Conservation (phyloP, 306 rosid species). For the Vicia sativa region DNA sequence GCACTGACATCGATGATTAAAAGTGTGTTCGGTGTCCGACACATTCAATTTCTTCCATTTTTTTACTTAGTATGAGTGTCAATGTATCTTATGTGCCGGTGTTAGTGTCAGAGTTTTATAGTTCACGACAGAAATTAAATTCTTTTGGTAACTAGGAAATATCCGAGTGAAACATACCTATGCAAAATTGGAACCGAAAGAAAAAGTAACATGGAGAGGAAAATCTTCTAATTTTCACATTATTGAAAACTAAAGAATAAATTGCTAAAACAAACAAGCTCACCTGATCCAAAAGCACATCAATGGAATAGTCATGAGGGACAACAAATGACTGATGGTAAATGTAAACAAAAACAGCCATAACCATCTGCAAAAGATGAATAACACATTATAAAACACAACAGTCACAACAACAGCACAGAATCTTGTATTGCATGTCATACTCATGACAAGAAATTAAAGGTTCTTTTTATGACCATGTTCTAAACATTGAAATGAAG, state of each 20-base stretch:
- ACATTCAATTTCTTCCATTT: not conserved
- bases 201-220: not conserved
- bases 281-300: slow-evolving; percentile 80
- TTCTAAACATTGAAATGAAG: not conserved
- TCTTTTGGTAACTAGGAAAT: slow-evolving; percentile 1
- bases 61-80: not conserved
- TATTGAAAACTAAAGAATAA: slow-evolving; percentile 14
- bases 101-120: not conserved
- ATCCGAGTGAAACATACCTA: not conserved
- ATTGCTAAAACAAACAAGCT: slow-evolving; percentile 15
- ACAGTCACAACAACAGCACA: slow-evolving; percentile 10
- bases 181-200: too few relatives aligned
- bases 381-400: slow-evolving; percentile 13
- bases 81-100: not conserved
- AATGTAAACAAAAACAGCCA: slow-evolving; percentile 95
- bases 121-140: not conserved
- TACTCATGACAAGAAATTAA: slow-evolving; percentile 7
- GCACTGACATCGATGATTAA: not conserved
- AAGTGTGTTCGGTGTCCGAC: not conserved
- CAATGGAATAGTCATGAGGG: slow-evolving; percentile 72
- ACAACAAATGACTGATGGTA: slow-evolving; percentile 84
- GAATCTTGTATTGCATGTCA: slow-evolving; percentile 15
- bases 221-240: slow-evolving; percentile 15
- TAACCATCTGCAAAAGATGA: slow-evolving; percentile 80
- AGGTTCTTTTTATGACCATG: slow-evolving; percentile 9